These are phyloP conservation scores for Drechslerella stenobrocha DNA, from an alignment of 2,329 filamentous ascomycete species.

Conservation along the genomic window DNA sequence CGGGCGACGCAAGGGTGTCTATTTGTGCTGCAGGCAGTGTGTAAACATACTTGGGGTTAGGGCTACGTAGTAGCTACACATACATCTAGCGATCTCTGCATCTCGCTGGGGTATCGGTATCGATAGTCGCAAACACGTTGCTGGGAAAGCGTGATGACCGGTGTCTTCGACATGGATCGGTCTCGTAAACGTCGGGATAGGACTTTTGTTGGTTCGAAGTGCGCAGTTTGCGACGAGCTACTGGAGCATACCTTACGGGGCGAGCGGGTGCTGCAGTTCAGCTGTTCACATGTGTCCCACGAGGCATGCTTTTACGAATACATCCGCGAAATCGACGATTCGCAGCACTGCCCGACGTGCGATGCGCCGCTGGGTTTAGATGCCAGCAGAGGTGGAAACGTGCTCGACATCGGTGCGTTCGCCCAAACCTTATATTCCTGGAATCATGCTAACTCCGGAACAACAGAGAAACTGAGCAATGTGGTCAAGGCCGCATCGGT, in stretches of 20 bases:
- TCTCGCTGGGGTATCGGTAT: conserved; percentile 47
- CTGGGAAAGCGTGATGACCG: conserved; percentile 59
- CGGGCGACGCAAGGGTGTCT: neutral
- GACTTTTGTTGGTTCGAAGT: conserved; percentile 93
- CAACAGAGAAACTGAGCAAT: conserved; percentile 85
- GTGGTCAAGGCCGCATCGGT: conserved; percentile 81
- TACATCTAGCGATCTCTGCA: neutral
- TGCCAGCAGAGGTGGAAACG: conserved; percentile 87
- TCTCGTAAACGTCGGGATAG: conserved; percentile 80
- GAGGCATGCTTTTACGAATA: conserved; percentile 99
- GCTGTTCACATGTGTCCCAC: conserved; percentile 94
- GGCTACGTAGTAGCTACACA: neutral
- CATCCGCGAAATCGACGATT: conserved; percentile 90
- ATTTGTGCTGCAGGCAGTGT: neutral
- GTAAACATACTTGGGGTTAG: neutral
- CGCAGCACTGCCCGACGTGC: conserved; percentile 91
- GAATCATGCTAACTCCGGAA: conserved; percentile 48
- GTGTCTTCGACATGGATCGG: conserved; percentile 73
- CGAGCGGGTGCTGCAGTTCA: conserved; percentile 92
- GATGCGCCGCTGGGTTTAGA: conserved; percentile 89
- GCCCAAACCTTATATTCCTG: conserved; percentile 54
- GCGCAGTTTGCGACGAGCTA: conserved; percentile 94
- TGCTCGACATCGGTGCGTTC: conserved; percentile 78
- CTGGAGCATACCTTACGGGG: conserved; percentile 92
- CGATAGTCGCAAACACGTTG: neutral